phyloP scores from a whole-genome alignment of 2,329 filamentous ascomycete genomes.

The Myotisia sp. region DNA sequence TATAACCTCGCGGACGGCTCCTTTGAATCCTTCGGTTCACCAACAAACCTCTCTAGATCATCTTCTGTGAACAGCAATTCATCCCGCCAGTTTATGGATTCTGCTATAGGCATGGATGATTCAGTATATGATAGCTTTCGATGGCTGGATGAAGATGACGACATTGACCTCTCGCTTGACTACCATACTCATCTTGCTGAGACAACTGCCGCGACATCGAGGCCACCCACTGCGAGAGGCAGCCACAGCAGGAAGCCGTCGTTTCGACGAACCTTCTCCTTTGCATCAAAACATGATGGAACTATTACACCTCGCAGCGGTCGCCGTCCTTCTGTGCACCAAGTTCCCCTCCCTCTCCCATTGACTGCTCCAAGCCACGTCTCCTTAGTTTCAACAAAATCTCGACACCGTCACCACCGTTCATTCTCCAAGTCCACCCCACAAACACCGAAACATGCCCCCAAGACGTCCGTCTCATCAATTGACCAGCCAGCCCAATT shows the following conservation, averaged over 20 bases:
- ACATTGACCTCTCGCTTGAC: conserved; percentile 56
- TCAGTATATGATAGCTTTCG: conserved; percentile 54
- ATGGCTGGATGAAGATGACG: conserved; percentile 60
- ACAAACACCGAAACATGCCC: conserved; percentile 33
- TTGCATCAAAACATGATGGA: conserved; percentile 42
- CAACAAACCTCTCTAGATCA: conserved; percentile 11
- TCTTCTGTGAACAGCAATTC: conserved; percentile 11
- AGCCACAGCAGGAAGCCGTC: conserved; percentile 32
- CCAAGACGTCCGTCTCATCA: conserved; percentile 36
- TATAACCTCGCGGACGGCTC: conserved; percentile 33
- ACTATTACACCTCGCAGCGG: conserved; percentile 30
- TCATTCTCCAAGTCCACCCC: conserved; percentile 28
- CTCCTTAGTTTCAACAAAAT: not conserved
- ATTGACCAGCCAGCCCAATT: conserved; percentile 63
- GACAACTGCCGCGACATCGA: conserved; percentile 34
- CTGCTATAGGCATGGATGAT: conserved; percentile 32
- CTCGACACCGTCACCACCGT: conserved; percentile 20
- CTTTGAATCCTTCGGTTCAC: conserved; percentile 19
- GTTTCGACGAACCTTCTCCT: conserved; percentile 57
- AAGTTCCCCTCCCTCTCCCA: conserved; percentile 20
- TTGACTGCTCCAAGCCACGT: conserved; percentile 11
- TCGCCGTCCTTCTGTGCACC: conserved; percentile 17
- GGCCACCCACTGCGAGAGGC: conserved; percentile 16
- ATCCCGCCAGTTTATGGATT: conserved; percentile 19
- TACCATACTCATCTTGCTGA: conserved; percentile 51